phyloP scores from a whole-genome alignment of 345 rosid genomes.

The Populus nigra region DNA sequence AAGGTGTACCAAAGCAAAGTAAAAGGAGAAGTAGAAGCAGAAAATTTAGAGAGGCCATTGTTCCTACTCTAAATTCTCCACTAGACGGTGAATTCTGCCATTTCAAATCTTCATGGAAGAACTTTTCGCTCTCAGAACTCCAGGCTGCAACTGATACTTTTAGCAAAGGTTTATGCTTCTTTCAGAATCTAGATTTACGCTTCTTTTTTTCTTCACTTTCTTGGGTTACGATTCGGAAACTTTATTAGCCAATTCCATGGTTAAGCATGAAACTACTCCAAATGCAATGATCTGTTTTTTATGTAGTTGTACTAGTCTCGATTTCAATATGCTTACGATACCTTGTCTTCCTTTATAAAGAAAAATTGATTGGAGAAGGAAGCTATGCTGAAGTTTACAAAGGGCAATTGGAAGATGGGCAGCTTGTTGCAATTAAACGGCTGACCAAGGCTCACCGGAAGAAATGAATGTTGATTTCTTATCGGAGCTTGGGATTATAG shows the following conservation, averaged over 20 bases:
- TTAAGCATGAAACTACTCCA: neutral
- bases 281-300: neutral
- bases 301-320: neutral
- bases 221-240: neutral
- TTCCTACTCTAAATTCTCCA: conserved; percentile 39
- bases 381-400: conserved; percentile 89
- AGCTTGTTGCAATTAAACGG: conserved; percentile 65
- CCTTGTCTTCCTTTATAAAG: conserved; percentile 32
- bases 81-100: conserved; percentile 57
- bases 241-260: neutral
- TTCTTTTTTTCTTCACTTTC: neutral
- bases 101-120: conserved; percentile 76
- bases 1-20: conserved; percentile 55
- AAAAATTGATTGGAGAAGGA: conserved; percentile 82
- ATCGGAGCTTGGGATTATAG: conserved; percentile 87
- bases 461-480: conserved; percentile 83
- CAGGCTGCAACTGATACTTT: conserved; percentile 65
- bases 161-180: conserved; percentile 54
- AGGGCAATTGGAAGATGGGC: conserved; percentile 62
- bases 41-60: conserved; percentile 52
- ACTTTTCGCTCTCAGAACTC: conserved; percentile 62
- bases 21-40: conserved; percentile 51
- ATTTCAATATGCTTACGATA: conserved; percentile 3
- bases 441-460: conserved; percentile 69
- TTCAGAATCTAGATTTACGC: neutral